These are phyloP conservation scores for Oryza coarctata DNA, from an alignment of 176 grass and related monocot genomes.

Conservation along the genomic window DNA sequence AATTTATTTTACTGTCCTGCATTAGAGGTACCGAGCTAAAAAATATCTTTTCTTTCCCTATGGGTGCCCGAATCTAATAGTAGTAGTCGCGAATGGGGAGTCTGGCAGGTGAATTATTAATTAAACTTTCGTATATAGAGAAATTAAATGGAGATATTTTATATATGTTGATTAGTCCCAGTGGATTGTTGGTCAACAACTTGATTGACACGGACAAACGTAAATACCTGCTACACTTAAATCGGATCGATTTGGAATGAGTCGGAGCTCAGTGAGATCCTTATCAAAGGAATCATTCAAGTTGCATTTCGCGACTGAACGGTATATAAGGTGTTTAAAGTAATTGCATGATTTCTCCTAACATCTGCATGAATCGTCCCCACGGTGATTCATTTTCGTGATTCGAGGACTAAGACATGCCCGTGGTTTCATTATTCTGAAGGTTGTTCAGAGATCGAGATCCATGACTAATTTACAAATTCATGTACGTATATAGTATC, in stretches of 20 bases:
- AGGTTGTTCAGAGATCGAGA: background rate
- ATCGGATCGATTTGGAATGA: conserved; percentile 24
- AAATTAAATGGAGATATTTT: background rate
- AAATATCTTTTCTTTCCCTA: no score
- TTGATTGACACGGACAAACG: conserved; percentile 11
- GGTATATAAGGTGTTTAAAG: conserved; percentile 12
- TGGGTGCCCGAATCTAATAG: background rate
- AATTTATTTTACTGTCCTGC: background rate
- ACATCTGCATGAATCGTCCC: conserved; percentile 27
- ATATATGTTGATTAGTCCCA: background rate
- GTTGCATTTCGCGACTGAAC: background rate
- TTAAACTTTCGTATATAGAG: background rate
- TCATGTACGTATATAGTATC: background rate
- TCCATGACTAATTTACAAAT: background rate
- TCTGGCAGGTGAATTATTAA: background rate
- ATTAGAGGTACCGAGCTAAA: background rate
- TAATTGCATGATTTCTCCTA: background rate
- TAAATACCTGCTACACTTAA: background rate
- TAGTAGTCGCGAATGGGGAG: background rate
- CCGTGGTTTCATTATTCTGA: background rate
- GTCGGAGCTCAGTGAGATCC: conserved; percentile 37
- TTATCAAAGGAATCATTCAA: conserved; percentile 32
- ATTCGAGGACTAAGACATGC: conserved; percentile 14
- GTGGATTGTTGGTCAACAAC: background rate
- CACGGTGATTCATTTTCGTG: conserved; percentile 11